Evolutionary conservation across 1,139 yeast species (phyloP), one percentile per base, ranked within the genome.

Genomic region (Saccharomyces uvarum): DNA sequence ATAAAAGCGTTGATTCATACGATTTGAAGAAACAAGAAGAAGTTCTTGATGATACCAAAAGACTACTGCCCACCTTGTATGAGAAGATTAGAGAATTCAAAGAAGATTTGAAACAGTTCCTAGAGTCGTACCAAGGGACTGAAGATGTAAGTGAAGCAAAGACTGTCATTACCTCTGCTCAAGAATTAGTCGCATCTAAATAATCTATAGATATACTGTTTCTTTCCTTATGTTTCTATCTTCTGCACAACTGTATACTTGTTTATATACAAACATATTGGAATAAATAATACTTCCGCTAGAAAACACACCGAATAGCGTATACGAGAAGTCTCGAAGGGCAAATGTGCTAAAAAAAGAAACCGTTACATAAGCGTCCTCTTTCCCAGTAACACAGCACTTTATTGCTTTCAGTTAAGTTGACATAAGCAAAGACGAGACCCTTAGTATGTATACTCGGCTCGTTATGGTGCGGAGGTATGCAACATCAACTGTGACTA

Each of bases 1-100:
- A 68, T 31, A 65, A 67, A 29, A 72, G 76, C 14, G 79, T 79
- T 7, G 95, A 87, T 61, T 81, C 80, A 56, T 88, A 88, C 67
- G 89, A 86, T 54, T 69, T 88, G 61, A 86, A 84, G 70, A 87
- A 86, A 60, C 77, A 79, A 57, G 73, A 73, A 13, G 84, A 84
- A 65, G 86, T 87, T 2, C 75, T 84, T 48, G 78, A 81, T 21
- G 95, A 87, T 66, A 83, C 91, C 16, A 75, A 80, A 61, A 77
- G 83, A 63, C 81, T 87, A 79, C 74, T 86, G 24, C 87, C 88
- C 1, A 84, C 82, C 59, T 73, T 88, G 26, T 73, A 75, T 53
- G 74, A 71, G 52, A 83, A 83, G 66, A 76, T 86, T 48, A 66
- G 65, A 19, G 75, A 77, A 52, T 82, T 83, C 58, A 75, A 72